Evolutionary conservation across 2,329 filamentous ascomycete genomes (phyloP), one percentile per base, ranked within the genome.

Genomic region (Fusarium marasasianum): DNA sequence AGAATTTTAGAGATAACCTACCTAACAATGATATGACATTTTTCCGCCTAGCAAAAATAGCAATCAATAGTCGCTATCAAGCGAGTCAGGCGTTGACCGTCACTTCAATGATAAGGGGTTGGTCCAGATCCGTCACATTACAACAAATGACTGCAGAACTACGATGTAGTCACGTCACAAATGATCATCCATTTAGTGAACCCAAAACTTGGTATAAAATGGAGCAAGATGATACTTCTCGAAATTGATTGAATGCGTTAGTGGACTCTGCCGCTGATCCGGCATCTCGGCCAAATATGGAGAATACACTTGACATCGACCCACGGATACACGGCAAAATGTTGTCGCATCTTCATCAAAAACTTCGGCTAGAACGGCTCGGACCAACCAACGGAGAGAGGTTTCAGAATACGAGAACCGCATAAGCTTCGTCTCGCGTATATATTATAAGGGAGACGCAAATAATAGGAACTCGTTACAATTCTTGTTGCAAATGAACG

Each of bases 261-360:
- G 29, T 51, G 15, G n/a, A 9, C 24, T 31, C 7, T n/a, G 44
- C 20, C 26, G 51, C 26, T 61, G 61, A 50, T 65, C 61, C 63
- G 62, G 64, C 61, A 66, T 67, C 64, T 24, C 45, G 40, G 18
- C 38, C 50, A 66, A 53, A 20, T 58, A 22, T 58, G 61, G 44
- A 40, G 24, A 45, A 45, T 45, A 37, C 12, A 31, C 20, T 22
- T 5, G 9, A 26, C 50, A 51, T 51, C 10, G 40, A 66, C 44
- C 37, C 53, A 67, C 65, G 65, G 63, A 43, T 68, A 15, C 63
- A 61, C 63, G 63, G 65, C 63, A 53, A 67, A 53, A 55, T 41
- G 33, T 43, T 40, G 63, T 45, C 50, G 45, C 37, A 8, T 47
- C 31, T 47, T 59, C 24, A 33, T 66, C 22, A 38, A 54, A 43